These are phyloP conservation scores for Arthroderma uncinatum DNA, from an alignment of 2,329 filamentous ascomycete genomes.

Conservation along the genomic window DNA sequence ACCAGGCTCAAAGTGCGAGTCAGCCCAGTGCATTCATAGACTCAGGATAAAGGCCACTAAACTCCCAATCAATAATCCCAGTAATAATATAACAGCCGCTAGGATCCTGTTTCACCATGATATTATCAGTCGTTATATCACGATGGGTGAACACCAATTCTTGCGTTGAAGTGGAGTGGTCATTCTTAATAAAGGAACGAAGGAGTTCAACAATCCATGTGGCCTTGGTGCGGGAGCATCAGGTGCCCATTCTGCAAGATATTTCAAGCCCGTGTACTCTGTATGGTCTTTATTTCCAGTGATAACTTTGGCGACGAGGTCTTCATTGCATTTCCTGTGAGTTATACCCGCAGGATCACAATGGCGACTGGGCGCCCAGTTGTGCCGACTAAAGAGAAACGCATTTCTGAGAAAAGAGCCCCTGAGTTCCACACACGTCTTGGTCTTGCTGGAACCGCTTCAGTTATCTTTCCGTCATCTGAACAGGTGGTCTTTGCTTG, in stretches of 20 bases:
- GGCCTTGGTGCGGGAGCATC: conserved; percentile 16
- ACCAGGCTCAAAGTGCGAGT: conserved; percentile 15
- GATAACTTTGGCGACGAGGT: conserved; percentile 18
- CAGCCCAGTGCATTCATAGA: conserved; percentile 21
- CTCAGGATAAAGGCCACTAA: conserved; percentile 24
- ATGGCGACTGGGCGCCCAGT: too few relatives aligned
- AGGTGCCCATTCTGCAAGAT: conserved; percentile 17
- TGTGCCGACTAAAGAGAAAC: too few relatives aligned
- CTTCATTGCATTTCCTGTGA: conserved; percentile 18
- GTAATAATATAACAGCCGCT: conserved; percentile 15
- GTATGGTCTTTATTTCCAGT: conserved; percentile 17
- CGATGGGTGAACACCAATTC: conserved; percentile 13
- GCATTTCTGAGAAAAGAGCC: too few relatives aligned
- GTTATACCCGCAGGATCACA: too few relatives aligned
- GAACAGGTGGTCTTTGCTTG: too few relatives aligned
- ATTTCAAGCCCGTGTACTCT: conserved; percentile 22
- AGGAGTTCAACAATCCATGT: conserved; percentile 21
- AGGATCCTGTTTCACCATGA: conserved; percentile 8
- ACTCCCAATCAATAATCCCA: conserved; percentile 25
- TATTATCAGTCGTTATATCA: conserved; percentile 10
- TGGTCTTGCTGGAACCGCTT: too few relatives aligned
- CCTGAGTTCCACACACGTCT: too few relatives aligned
- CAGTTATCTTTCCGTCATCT: too few relatives aligned
- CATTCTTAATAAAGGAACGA: conserved; percentile 17
- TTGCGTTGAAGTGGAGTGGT: background rate